Evolutionary conservation across 495 filamentous ascomycete species (phyloP).

Genomic region (Lineolata rhizophorae): DNA sequence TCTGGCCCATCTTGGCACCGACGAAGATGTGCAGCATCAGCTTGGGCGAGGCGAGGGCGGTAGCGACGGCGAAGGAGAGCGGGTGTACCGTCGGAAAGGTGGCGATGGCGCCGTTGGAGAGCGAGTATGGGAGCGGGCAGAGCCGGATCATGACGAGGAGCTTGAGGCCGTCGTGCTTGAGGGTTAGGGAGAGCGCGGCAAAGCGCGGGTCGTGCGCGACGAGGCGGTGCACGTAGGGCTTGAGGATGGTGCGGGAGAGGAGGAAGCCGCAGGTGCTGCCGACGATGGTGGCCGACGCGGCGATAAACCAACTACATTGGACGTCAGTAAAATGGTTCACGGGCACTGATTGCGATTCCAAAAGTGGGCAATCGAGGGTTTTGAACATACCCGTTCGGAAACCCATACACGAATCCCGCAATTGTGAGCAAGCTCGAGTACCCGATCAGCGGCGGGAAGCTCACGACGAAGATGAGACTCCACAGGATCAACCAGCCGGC

Average conservation of each 20-base stretch:
- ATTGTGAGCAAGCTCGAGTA: conserved; percentile 75
- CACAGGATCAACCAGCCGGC: conserved; percentile 66
- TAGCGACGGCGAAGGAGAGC: conserved; percentile 56
- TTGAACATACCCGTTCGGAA: conserved; percentile 61
- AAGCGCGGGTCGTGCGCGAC: conserved; percentile 67
- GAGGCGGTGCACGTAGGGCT: conserved; percentile 51
- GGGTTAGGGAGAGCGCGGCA: conserved; percentile 41
- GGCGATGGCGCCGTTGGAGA: conserved; percentile 83
- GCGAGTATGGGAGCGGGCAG: conserved; percentile 82
- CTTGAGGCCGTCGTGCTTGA: conserved; percentile 67
- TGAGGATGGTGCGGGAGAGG: conserved; percentile 53
- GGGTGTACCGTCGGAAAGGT: conserved; percentile 77
- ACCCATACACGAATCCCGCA: conserved; percentile 81
- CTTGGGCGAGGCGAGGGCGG: conserved; percentile 57
- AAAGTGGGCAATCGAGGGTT: too few species aligned
- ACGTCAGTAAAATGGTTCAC: conserved; percentile 1
- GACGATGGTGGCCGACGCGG: conserved; percentile 51
- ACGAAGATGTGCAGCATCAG: conserved; percentile 86
- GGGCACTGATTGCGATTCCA: too few species aligned
- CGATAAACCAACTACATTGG: conserved; percentile 54
- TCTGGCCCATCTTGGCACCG: conserved; percentile 49
- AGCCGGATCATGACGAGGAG: conserved; percentile 81
- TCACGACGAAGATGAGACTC: conserved; percentile 49
- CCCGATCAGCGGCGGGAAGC: conserved; percentile 80
- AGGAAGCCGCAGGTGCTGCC: conserved; percentile 64